Conservation (phyloP, 1,284 basidiomycete species). For the Trichosporon asahii region DNA sequence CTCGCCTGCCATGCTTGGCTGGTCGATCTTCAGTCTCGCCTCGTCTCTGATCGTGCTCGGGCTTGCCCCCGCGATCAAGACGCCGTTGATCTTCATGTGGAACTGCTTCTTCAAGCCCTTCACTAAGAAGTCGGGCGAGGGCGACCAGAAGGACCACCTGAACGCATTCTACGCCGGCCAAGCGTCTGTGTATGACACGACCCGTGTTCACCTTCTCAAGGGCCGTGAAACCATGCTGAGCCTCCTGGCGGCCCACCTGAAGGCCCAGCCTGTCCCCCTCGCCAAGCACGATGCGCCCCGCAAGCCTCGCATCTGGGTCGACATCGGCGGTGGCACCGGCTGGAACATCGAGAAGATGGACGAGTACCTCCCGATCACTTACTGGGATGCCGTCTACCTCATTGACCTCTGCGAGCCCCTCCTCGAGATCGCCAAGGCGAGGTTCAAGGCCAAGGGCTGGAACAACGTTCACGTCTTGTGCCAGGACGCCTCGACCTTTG, state of each 20-base stretch:
- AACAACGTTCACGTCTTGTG: constrained; percentile 70
- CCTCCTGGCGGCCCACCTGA: constrained; percentile 66
- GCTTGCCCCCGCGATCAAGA: constrained; percentile 25
- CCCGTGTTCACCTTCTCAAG: constrained; percentile 61
- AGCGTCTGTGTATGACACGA: constrained; percentile 67
- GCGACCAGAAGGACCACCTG: constrained; percentile 48
- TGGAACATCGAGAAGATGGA: constrained; percentile 80
- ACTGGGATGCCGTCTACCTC: constrained; percentile 70
- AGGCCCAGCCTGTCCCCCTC: constrained; percentile 48
- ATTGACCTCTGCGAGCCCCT: constrained; percentile 72
- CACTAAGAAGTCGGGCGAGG: constrained; percentile 32
- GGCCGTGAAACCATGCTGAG: constrained; percentile 68
- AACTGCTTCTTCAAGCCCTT: constrained; percentile 55
- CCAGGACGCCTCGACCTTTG: constrained; percentile 70
- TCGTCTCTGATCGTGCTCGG: constrained; percentile 28
- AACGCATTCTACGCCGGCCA: constrained; percentile 65
- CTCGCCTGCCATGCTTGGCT: constrained; percentile 26
- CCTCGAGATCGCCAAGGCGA: constrained; percentile 65
- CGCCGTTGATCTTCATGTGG: constrained; percentile 47
- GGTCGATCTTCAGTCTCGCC: constrained; percentile 28
- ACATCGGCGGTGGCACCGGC: constrained; percentile 77
- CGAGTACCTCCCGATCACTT: constrained; percentile 62
- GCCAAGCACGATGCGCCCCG: constrained; percentile 7
- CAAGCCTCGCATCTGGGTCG: constrained; percentile 64
- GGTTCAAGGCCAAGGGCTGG: constrained; percentile 68